Evolutionary conservation across 1,284 basidiomycete genomes (phyloP).

Genomic region (Phellopilus nigrolimitatus): DNA sequence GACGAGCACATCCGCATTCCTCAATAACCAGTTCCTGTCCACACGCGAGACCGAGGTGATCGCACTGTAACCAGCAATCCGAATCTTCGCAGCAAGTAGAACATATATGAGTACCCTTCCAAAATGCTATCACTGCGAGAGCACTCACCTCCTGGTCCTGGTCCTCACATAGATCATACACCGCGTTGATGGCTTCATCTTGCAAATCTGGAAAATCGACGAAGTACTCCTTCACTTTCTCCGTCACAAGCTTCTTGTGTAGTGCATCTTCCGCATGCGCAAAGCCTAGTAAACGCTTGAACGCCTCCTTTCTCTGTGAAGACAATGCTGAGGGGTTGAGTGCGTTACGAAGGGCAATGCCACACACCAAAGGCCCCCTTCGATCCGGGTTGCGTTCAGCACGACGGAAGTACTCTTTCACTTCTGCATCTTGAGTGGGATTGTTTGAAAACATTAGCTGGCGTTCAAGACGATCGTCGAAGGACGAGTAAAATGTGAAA

Average conservation of each 20-base stretch:
- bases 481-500: no score
- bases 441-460: not conserved
- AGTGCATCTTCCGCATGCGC: constrained; percentile 32
- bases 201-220: constrained; percentile 63
- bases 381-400: constrained; percentile 29
- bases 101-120: not conserved
- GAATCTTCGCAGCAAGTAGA: constrained; percentile 42
- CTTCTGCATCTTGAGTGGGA: constrained; percentile 21
- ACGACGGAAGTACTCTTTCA: constrained; percentile 29
- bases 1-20: constrained; percentile 68
- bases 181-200: constrained; percentile 64
- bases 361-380: constrained; percentile 27
- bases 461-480: no score
- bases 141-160: constrained; percentile 42
- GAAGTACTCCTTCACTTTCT: constrained; percentile 53
- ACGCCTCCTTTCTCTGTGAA: constrained; percentile 32
- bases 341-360: not conserved
- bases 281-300: constrained; percentile 35
- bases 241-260: constrained; percentile 54
- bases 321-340: not conserved
- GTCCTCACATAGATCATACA: constrained; percentile 74
- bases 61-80: constrained; percentile 59
- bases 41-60: constrained; percentile 58
- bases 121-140: not conserved
- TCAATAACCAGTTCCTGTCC: constrained; percentile 55